Evolutionary conservation across 23 red algal genomes (phyloP).

Genomic region (Rhodosorus marinus): DNA sequence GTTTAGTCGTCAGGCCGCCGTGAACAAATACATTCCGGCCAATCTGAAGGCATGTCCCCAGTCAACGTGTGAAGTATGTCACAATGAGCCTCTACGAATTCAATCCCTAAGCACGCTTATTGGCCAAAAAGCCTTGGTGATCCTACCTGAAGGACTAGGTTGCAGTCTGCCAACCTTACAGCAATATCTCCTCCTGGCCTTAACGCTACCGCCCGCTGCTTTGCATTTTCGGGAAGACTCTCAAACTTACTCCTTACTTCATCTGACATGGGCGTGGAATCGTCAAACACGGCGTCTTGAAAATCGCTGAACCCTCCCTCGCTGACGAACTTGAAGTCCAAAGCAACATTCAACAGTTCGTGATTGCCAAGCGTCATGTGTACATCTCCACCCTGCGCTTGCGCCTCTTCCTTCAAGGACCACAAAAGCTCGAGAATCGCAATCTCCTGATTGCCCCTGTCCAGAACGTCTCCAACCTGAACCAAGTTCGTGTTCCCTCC

Average conservation of each 20-base stretch:
- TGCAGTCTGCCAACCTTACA: background rate
- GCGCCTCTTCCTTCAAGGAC: slow-evolving; percentile 1
- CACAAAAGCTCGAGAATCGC: background rate
- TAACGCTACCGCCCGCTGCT: slow-evolving; percentile 6
- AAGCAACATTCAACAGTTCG: slow-evolving; percentile 68
- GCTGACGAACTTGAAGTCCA: slow-evolving; percentile 93
- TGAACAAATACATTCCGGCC: no score
- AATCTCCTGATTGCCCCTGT: slow-evolving; percentile 1
- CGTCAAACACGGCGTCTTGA: no score
- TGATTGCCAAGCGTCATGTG: slow-evolving; percentile 4
- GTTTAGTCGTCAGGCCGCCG: no score
- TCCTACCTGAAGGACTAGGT: background rate
- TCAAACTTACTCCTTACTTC: background rate
- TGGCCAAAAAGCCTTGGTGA: no score
- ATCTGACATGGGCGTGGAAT: no score
- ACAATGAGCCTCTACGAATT: no score
- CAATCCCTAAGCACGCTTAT: no score
- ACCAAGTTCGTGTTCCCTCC: slow-evolving; percentile 4
- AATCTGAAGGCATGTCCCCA: no score
- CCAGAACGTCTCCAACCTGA: slow-evolving; percentile 1
- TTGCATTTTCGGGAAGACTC: background rate
- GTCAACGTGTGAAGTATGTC: no score
- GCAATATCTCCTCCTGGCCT: slow-evolving; percentile 3
- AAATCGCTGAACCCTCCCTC: slow-evolving; percentile 66
- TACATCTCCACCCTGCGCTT: background rate